These are phyloP conservation scores for Colletotrichum abscissum DNA, from an alignment of 2,329 filamentous ascomycete genomes.

Conservation along the genomic window DNA sequence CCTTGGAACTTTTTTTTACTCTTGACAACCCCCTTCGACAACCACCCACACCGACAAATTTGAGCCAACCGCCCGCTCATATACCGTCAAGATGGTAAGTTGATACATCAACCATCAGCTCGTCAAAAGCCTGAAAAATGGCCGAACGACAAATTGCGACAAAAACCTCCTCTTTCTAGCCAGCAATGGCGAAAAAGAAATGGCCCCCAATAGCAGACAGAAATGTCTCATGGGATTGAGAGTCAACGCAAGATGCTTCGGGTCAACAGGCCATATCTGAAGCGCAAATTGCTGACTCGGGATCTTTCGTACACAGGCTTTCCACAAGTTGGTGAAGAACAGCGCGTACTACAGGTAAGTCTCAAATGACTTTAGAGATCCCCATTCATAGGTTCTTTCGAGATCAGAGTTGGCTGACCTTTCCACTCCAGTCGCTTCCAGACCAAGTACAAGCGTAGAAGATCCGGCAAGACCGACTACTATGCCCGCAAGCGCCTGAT, in stretches of 20 bases:
- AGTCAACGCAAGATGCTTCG: slow-evolving; percentile 99
- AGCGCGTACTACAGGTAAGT: slow-evolving; percentile 98
- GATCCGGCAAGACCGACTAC: slow-evolving; percentile 99
- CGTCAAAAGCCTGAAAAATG: not conserved
- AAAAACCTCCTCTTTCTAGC: slow-evolving; percentile 43
- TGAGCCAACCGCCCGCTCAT: slow-evolving; percentile 42
- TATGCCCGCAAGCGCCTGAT: slow-evolving; percentile 99
- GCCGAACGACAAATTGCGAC: slow-evolving; percentile 6
- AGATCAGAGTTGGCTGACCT: slow-evolving; percentile 18
- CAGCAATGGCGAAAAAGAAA: slow-evolving; percentile 36
- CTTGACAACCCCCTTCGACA: slow-evolving; percentile 46
- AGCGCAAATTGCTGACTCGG: slow-evolving; percentile 99
- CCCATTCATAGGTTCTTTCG: not conserved
- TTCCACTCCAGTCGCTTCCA: slow-evolving; percentile 83
- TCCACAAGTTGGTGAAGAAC: slow-evolving; percentile 97
- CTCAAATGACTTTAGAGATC: not conserved
- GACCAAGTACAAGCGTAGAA: slow-evolving; percentile 99
- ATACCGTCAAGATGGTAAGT: slow-evolving; percentile 78
- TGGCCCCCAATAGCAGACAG: slow-evolving; percentile 45
- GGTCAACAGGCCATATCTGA: slow-evolving; percentile 78
- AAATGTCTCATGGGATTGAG: slow-evolving; percentile 59
- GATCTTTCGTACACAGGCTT: slow-evolving; percentile 74
- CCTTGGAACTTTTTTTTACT: slow-evolving; percentile 20
- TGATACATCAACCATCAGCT: slow-evolving; percentile 43
- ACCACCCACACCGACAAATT: slow-evolving; percentile 33